These are phyloP conservation scores for Globisporangium megalacanthum DNA, from an alignment of 352 stramenopile species.

Conservation along the genomic window DNA sequence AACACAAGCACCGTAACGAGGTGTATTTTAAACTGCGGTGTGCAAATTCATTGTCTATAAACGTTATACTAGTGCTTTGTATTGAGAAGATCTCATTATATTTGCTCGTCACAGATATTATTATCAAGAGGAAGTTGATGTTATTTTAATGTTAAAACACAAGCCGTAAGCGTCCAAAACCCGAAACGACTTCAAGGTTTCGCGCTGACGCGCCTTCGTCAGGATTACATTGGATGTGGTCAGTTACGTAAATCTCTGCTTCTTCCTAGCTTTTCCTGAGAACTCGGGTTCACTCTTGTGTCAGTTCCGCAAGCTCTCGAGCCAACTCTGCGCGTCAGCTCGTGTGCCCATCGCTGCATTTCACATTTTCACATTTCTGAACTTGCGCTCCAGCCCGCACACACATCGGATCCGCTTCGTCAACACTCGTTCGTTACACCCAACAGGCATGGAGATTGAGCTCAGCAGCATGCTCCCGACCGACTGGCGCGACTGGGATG, in stretches of 20 bases:
- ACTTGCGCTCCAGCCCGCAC: constrained; percentile 10
- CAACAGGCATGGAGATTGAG: constrained; percentile 15
- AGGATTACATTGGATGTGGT: constrained; percentile 1
- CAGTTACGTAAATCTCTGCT: too few relatives aligned
- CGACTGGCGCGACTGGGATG: constrained; percentile 41
- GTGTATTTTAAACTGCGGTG: too few relatives aligned
- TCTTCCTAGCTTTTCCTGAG: too few relatives aligned
- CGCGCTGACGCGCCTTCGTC: constrained; percentile 23
- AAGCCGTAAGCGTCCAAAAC: neutral
- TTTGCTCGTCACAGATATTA: neutral
- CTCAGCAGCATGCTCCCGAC: constrained; percentile 17
- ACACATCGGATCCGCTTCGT: neutral
- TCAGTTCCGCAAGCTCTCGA: too few relatives aligned
- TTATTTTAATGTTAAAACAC: neutral
- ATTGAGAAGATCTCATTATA: too few relatives aligned
- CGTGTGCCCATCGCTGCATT: neutral
- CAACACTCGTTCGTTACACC: neutral
- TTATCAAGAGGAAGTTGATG: neutral
- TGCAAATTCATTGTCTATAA: too few relatives aligned
- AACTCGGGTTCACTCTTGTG: too few relatives aligned
- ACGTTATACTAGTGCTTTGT: too few relatives aligned
- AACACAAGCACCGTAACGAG: too few relatives aligned
- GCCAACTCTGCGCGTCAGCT: too few relatives aligned
- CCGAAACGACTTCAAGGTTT: constrained; percentile 20
- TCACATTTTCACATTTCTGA: constrained; percentile 18